Conservation (phyloP, 2,329 filamentous ascomycete species). For the Apiospora rasikravindrae region DNA sequence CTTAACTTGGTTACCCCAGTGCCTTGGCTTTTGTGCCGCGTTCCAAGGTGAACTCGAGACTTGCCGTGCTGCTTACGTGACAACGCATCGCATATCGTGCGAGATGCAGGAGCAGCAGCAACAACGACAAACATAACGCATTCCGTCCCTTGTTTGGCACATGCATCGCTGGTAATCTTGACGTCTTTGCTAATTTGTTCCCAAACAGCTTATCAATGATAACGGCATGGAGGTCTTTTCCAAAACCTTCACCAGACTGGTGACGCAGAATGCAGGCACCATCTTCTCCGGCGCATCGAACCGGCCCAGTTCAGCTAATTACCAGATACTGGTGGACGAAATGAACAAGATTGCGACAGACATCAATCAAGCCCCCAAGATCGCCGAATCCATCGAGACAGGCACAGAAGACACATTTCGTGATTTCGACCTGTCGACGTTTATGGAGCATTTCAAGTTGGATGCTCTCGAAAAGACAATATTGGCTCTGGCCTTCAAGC, state of each 20-base stretch:
- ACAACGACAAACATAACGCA: neutral
- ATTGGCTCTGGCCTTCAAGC: slow-evolving; percentile 86
- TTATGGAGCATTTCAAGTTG: slow-evolving; percentile 94
- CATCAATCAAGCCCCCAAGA: slow-evolving; percentile 82
- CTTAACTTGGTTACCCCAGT: neutral
- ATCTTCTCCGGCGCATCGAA: slow-evolving; percentile 73
- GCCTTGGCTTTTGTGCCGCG: neutral
- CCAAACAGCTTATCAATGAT: slow-evolving; percentile 82
- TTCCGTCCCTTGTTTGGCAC: neutral
- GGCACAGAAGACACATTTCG: slow-evolving; percentile 92
- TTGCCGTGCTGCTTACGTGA: neutral
- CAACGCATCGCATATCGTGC: neutral
- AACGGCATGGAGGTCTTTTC: slow-evolving; percentile 99
- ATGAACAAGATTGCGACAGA: slow-evolving; percentile 85
- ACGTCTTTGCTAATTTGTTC: neutral
- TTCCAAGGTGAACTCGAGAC: neutral
- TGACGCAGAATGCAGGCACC: slow-evolving; percentile 87
- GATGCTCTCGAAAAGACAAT: slow-evolving; percentile 88
- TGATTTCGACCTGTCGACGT: slow-evolving; percentile 94
- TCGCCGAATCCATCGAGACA: slow-evolving; percentile 90
- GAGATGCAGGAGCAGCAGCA: neutral
- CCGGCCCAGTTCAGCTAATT: slow-evolving; percentile 74
- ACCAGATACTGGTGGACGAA: slow-evolving; percentile 81
- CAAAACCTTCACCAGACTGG: slow-evolving; percentile 91
- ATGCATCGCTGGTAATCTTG: neutral